Evolutionary conservation across 2,329 filamentous ascomycete genomes (phyloP).

Genomic region (Pseudopyricularia javanii): DNA sequence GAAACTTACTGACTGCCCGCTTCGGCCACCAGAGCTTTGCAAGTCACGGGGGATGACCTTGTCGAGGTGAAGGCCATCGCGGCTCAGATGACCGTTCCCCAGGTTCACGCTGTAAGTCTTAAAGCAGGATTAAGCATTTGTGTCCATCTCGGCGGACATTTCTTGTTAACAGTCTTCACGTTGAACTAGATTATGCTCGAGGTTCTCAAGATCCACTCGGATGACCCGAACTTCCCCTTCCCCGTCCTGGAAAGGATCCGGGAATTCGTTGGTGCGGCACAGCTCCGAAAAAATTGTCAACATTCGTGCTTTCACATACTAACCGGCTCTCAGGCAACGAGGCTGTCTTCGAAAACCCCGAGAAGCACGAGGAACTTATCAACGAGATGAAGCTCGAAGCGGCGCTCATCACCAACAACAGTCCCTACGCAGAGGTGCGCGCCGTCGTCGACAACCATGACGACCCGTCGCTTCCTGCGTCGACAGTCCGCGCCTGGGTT

Average conservation of each 20-base stretch:
- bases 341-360: conserved; percentile 28
- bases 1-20: background rate
- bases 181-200: conserved; percentile 16
- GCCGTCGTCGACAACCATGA: conserved; percentile 45
- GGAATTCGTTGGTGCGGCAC: conserved; percentile 21
- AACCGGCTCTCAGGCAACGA: conserved; percentile 21
- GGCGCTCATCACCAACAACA: conserved; percentile 40
- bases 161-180: background rate
- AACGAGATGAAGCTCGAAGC: conserved; percentile 52
- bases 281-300: background rate
- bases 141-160: background rate
- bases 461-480: conserved; percentile 32
- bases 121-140: background rate
- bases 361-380: conserved; percentile 40
- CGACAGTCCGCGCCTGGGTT: conserved; percentile 41
- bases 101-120: conserved; percentile 5
- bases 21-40: background rate
- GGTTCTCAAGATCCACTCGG: conserved; percentile 26
- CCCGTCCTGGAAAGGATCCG: conserved; percentile 25
- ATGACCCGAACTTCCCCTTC: conserved; percentile 34
- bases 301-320: background rate
- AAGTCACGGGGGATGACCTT: conserved; percentile 8
- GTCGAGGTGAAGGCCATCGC: conserved; percentile 7
- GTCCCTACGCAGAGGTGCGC: conserved; percentile 44
- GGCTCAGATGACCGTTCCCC: conserved; percentile 6